Percentiles rank a stretch among this genome's conserved stretches.
Evolutionary conservation across 768 basidiomycete species (phyloP).

Genomic region (Saitozyma sp.): DNA sequence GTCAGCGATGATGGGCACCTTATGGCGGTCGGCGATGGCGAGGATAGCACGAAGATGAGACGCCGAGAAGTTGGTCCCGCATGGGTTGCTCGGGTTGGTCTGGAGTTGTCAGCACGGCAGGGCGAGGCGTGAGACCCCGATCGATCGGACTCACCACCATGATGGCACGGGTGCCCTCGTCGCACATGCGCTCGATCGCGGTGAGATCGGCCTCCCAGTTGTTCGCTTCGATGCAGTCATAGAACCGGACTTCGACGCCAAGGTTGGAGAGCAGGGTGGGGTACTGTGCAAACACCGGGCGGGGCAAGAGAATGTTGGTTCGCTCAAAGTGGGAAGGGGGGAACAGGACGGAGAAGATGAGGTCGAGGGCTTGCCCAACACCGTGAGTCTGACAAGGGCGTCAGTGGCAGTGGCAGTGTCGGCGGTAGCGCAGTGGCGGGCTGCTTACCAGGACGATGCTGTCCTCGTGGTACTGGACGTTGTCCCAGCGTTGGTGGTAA

Average conservation of each 20-base stretch:
- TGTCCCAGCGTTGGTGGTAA: conserved; percentile 50
- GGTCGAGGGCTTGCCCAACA: conserved; percentile 50
- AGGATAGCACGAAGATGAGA: conserved; percentile 46
- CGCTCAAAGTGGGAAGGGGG: conserved; percentile 32
- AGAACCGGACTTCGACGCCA: conserved; percentile 49
- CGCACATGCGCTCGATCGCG: conserved; percentile 45
- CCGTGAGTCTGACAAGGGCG: conserved; percentile 46
- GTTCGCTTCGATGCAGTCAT: conserved; percentile 49
- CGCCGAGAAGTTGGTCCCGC: conserved; percentile 51
- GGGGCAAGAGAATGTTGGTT: conserved; percentile 51
- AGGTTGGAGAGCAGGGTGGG: conserved; percentile 43
- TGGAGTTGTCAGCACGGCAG: conserved; percentile 12
- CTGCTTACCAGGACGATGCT: conserved; percentile 45
- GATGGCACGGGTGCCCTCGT: conserved; percentile 51
- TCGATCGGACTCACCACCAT: conserved; percentile 40
- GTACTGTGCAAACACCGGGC: conserved; percentile 53
- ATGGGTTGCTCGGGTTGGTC: conserved; percentile 54
- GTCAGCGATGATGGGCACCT: conserved; percentile 51
- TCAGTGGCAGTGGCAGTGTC: not conserved
- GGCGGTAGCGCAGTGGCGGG: not conserved
- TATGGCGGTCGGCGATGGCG: conserved; percentile 41
- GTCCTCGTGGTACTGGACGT: conserved; percentile 35
- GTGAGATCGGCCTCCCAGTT: conserved; percentile 52
- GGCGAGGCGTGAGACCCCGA: not conserved
- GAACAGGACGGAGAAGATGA: conserved; percentile 47